Evolutionary conservation across 1,284 basidiomycete species (phyloP).

Genomic region (Boletus smithii): DNA sequence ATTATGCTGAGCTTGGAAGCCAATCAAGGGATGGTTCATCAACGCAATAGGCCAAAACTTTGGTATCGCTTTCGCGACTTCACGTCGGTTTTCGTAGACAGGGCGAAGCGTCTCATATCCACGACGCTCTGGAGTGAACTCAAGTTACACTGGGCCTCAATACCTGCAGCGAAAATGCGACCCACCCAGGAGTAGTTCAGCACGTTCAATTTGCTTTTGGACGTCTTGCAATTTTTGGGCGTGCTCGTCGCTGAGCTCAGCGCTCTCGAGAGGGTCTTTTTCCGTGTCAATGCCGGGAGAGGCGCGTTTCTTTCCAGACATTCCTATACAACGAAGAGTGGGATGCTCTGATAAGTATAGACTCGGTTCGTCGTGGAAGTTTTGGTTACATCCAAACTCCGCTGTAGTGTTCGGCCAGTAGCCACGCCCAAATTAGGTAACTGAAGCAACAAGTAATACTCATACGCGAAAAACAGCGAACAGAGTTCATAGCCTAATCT

Average conservation of each 20-base stretch:
- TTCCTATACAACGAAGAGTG: conserved; percentile 12
- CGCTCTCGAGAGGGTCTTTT: conserved; percentile 62
- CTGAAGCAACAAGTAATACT: background rate
- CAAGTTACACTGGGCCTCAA: conserved; percentile 5
- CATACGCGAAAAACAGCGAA: no score
- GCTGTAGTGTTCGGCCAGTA: conserved; percentile 19
- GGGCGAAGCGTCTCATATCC: conserved; percentile 54
- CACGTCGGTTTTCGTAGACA: conserved; percentile 66
- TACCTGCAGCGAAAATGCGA: conserved; percentile 13
- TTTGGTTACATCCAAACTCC: conserved; percentile 32
- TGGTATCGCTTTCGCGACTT: conserved; percentile 57
- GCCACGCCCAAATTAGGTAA: conserved; percentile 14
- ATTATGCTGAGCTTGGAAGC: conserved; percentile 61
- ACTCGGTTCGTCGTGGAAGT: conserved; percentile 11
- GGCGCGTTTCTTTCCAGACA: conserved; percentile 64
- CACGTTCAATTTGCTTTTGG: conserved; percentile 63
- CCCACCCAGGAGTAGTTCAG: conserved; percentile 69
- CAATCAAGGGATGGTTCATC: conserved; percentile 62
- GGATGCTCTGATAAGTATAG: conserved; percentile 3
- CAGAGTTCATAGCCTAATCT: conserved; percentile 45
- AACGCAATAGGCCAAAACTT: conserved; percentile 80
- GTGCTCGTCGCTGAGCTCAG: conserved; percentile 67
- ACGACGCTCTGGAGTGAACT: conserved; percentile 52
- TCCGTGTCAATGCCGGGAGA: conserved; percentile 68
- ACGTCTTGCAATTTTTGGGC: conserved; percentile 59